Conservation (phyloP, 495 filamentous ascomycete genomes). For the Cercophora samala region DNA sequence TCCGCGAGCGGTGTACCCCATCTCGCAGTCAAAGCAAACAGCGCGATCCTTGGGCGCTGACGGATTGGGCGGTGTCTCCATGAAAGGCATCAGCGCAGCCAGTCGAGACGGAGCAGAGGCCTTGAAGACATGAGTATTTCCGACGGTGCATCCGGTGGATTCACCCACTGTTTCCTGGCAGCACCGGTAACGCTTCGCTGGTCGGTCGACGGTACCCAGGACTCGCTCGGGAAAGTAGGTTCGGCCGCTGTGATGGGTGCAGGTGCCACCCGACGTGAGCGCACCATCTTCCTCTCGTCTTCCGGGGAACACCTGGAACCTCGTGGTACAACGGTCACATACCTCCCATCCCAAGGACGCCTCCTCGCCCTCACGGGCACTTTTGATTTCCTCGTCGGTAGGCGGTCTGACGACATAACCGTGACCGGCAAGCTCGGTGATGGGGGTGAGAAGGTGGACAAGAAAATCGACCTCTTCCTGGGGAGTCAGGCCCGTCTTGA, state of each 20-base stretch:
- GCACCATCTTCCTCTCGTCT: constrained; percentile 76
- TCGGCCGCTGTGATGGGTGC: constrained; percentile 73
- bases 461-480: constrained; percentile 67
- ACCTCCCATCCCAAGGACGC: constrained; percentile 72
- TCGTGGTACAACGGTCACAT: constrained; percentile 79
- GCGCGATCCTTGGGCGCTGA: constrained; percentile 42
- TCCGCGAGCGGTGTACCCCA: constrained; percentile 87
- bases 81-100: constrained; percentile 73
- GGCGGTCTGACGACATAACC: constrained; percentile 72
- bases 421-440: constrained; percentile 56
- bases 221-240: constrained; percentile 48
- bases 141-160: constrained; percentile 66
- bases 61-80: constrained; percentile 64
- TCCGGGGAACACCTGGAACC: constrained; percentile 92
- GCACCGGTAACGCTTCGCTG: constrained; percentile 66
- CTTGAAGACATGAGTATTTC: constrained; percentile 82
- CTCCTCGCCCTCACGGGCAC: constrained; percentile 61
- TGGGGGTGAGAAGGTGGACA: constrained; percentile 54
- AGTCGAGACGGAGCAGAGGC: constrained; percentile 69
- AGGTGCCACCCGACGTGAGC: constrained; percentile 70
- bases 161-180: constrained; percentile 70
- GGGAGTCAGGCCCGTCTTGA: constrained; percentile 65
- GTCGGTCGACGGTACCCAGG: constrained; percentile 41
- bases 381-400: constrained; percentile 44
- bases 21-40: constrained; percentile 91